Evolutionary conservation across 2,329 filamentous ascomycete genomes (phyloP).

Genomic region (Fusarium marasasianum): DNA sequence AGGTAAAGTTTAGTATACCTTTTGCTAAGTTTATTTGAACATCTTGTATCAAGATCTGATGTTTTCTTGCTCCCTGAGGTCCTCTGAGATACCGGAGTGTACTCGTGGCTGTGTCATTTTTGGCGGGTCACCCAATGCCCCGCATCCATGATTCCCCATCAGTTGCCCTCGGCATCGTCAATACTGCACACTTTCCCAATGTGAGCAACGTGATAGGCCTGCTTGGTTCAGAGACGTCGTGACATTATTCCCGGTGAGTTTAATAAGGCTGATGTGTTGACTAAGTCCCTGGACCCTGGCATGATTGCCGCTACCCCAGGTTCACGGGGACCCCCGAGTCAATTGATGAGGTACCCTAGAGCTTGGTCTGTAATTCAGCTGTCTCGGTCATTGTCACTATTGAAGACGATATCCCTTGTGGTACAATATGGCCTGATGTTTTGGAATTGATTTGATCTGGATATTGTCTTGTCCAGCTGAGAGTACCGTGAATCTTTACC

Average conservation of each 20-base stretch:
- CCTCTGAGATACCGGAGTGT: no score
- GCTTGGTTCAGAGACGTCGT: background rate
- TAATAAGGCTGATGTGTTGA: background rate
- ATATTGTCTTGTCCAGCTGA: background rate
- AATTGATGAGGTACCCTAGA: background rate
- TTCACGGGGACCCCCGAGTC: background rate
- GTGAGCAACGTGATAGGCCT: background rate
- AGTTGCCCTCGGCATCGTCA: background rate
- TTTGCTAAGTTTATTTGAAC: no score
- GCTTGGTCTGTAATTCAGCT: background rate
- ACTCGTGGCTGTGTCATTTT: background rate
- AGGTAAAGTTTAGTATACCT: no score
- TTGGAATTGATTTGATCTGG: background rate
- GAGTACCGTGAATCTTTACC: background rate
- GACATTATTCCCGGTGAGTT: background rate
- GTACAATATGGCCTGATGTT: background rate
- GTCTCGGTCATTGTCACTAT: background rate
- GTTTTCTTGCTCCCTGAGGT: background rate
- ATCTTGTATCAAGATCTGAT: background rate
- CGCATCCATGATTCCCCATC: background rate
- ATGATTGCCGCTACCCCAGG: conserved; percentile 1
- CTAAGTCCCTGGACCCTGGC: background rate
- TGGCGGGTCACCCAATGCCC: background rate
- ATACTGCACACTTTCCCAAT: background rate
- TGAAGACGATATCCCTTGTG: no score